phyloP scores from a whole-genome alignment of 2,329 filamentous ascomycete species.

The Cercospora canescens region DNA sequence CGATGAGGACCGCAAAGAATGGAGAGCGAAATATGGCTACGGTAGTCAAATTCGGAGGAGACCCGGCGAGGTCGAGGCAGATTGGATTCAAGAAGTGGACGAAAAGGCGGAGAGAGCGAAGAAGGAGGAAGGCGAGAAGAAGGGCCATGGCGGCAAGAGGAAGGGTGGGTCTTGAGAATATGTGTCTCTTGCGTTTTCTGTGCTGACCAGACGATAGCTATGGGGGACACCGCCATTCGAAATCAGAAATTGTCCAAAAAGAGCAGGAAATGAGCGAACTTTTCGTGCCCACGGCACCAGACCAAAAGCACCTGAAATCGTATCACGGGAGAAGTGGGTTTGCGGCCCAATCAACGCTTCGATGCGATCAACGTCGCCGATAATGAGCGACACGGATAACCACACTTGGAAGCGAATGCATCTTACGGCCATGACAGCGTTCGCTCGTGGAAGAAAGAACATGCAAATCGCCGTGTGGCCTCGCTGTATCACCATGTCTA shows the following conservation, averaged over 20 bases:
- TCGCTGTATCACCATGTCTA: neutral
- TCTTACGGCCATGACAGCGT: neutral
- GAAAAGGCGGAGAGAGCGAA: conserved; percentile 62
- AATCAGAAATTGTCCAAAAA: conserved; percentile 23
- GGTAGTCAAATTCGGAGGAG: conserved; percentile 74
- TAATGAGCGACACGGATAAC: neutral
- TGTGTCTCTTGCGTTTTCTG: too few relatives aligned
- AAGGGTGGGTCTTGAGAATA: conserved; percentile 6
- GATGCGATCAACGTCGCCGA: neutral
- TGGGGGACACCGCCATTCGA: conserved; percentile 21
- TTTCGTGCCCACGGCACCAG: neutral
- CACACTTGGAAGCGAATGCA: neutral
- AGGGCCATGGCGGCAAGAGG: conserved; percentile 24
- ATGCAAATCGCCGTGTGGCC: neutral
- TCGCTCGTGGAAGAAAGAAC: neutral
- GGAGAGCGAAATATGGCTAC: conserved; percentile 94
- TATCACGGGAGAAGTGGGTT: neutral
- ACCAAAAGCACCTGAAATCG: neutral
- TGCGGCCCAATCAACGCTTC: neutral
- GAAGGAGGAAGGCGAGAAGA: conserved; percentile 54
- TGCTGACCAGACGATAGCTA: conserved; percentile 2
- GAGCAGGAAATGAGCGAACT: conserved; percentile 21
- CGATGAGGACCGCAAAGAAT: conserved; percentile 81
- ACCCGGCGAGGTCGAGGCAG: conserved; percentile 64
- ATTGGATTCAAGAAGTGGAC: conserved; percentile 91